Conservation (phyloP, 768 basidiomycete genomes). For the Suillus alpinus region DNA sequence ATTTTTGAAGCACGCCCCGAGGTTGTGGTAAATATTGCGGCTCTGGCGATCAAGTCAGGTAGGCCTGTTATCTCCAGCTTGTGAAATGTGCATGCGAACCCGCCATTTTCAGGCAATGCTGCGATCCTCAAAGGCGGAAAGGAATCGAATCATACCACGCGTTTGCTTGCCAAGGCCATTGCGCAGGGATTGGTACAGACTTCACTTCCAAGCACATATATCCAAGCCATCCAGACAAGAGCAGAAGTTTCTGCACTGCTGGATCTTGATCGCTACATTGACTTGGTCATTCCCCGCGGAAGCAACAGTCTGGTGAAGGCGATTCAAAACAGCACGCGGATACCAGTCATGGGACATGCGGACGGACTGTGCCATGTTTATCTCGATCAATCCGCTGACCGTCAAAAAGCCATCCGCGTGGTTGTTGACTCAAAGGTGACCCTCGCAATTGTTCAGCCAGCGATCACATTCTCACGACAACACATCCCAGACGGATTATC, state of each 20-base stretch:
- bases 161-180: constrained; percentile 76
- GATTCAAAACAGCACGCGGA: constrained; percentile 88
- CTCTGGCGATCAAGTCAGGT: constrained; percentile 97
- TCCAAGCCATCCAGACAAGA: constrained; percentile 90
- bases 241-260: constrained; percentile 88
- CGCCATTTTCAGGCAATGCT: constrained; percentile 69
- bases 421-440: constrained; percentile 88
- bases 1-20: constrained; percentile 98
- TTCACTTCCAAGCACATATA: constrained; percentile 70
- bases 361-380: constrained; percentile 93
- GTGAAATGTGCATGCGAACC: not conserved
- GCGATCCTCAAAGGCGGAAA: constrained; percentile 98
- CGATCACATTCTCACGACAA: constrained; percentile 5
- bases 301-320: constrained; percentile 85
- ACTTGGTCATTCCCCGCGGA: constrained; percentile 94
- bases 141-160: constrained; percentile 82
- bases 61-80: constrained; percentile 19
- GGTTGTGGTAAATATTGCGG: constrained; percentile 95
- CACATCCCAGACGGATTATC: constrained; percentile 74
- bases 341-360: constrained; percentile 98
- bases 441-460: not conserved
- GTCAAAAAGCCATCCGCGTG: constrained; percentile 77
- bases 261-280: constrained; percentile 86
- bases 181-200: constrained; percentile 73
- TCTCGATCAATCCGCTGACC: constrained; percentile 78